Evolutionary conservation across 2,329 filamentous ascomycete genomes (phyloP).

Genomic region (Escovopsis weberi): DNA sequence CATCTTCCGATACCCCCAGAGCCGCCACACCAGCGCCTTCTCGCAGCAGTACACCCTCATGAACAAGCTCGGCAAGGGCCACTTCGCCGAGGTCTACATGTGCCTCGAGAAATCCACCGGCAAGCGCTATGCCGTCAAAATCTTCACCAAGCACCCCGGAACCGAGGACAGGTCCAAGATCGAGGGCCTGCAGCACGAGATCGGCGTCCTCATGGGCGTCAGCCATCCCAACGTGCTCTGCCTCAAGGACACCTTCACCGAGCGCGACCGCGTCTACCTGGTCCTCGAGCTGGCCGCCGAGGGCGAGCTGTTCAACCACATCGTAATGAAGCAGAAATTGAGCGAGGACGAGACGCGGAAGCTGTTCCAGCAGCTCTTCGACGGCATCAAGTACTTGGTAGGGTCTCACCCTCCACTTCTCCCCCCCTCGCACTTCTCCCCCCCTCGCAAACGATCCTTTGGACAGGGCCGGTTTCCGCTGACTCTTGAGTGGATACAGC

Average conservation of each 20-base stretch:
- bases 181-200: constrained; percentile 84
- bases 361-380: constrained; percentile 81
- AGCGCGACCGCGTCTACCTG: constrained; percentile 78
- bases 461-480: not conserved
- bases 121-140: constrained; percentile 78
- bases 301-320: constrained; percentile 91
- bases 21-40: constrained; percentile 61
- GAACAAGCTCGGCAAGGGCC: constrained; percentile 81
- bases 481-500: constrained; percentile 37
- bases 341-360: constrained; percentile 72
- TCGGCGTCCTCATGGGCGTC: constrained; percentile 92
- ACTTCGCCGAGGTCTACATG: constrained; percentile 87
- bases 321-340: constrained; percentile 80
- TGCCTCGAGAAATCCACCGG: constrained; percentile 79
- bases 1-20: constrained; percentile 79
- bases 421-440: too few species aligned
- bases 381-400: constrained; percentile 90
- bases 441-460: not conserved
- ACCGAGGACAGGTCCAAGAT: constrained; percentile 70
- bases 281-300: constrained; percentile 82
- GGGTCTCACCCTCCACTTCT: constrained; percentile 17
- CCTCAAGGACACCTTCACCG: constrained; percentile 89
- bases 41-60: constrained; percentile 72
- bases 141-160: constrained; percentile 77
- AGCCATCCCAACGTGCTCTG: constrained; percentile 88